Conservation (phyloP, 2,329 filamentous ascomycete species). For the Fusarium decemcellulare region DNA sequence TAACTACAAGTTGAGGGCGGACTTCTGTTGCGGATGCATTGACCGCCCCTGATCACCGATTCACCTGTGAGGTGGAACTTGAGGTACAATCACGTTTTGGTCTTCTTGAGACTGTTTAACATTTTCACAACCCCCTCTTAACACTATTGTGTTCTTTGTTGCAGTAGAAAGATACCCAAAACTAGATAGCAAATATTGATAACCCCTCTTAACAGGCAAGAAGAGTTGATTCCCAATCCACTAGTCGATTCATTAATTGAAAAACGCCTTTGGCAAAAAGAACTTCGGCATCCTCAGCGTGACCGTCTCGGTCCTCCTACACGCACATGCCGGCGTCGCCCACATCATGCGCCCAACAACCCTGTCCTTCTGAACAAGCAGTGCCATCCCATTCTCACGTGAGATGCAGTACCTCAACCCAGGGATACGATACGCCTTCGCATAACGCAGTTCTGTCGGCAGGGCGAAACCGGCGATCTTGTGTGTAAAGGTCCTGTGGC, state of each 20-base stretch:
- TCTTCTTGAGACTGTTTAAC: too few species aligned
- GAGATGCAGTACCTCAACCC: neutral
- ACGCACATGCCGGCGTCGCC: constrained; percentile 2
- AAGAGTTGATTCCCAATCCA: too few species aligned
- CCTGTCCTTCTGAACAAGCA: neutral
- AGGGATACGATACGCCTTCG: neutral
- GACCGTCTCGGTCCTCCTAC: neutral
- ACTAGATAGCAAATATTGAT: too few species aligned
- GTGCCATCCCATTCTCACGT: neutral
- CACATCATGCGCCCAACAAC: constrained; percentile 6
- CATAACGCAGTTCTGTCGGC: neutral
- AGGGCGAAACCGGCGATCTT: neutral
- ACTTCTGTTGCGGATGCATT: too few species aligned
- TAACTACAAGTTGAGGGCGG: too few species aligned
- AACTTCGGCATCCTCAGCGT: neutral
- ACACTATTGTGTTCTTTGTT: too few species aligned
- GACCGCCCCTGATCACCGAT: too few species aligned
- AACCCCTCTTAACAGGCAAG: too few species aligned
- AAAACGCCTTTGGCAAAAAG: neutral
- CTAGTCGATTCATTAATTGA: neutral
- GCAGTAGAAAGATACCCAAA: too few species aligned
- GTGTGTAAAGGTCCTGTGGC: neutral
- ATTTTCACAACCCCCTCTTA: too few species aligned
- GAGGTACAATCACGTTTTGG: too few species aligned
- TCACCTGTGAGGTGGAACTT: too few species aligned